Base-by-base conservation (phyloP, 202 grass and related monocot species). In the Dendrocalamus latiflorus region DNA sequence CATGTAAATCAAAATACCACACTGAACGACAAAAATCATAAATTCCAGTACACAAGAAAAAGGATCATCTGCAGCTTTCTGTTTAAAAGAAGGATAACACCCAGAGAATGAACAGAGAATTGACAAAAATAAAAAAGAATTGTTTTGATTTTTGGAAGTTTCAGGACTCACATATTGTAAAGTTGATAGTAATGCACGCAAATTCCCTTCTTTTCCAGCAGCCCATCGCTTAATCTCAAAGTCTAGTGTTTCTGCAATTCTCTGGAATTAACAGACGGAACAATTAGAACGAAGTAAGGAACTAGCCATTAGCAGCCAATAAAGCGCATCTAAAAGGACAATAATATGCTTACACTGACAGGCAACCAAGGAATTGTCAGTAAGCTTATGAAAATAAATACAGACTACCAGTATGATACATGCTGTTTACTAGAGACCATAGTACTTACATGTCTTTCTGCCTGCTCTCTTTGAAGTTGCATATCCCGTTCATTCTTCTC, bases 171-270 rank as follows among this genome's bases (percentile, higher is more conserved):
- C 96, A 88, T 99, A 99, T 84, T 99, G 96, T 88, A 99, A 89
- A 82, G 87, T 96, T 84, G 93, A 94, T 78, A 99, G 67, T 51
- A 99, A 85, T 39, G 96, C 89, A 65, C 96, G 91, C 78, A 99
- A n/a, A n/a, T n/a, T n/a, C n/a, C n/a, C n/a, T n/a, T n/a, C n/a
- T n/a, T n/a, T n/a, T n/a, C n/a, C n/a, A 82, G 91, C 89, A 73
- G 96, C 83, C 96, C 96, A 99, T n/a, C 96, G 87, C 74, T 92
- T 99, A 85, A 99, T 94, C 89, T 99, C 96, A 54, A 92, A 86
- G 83, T 99, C 93, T 24, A 94, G 68, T 76, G 91, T 85, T 94
- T 94, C 96, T 13, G 26, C 47, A 53, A 99, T 86, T 75, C 96
- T 99, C 96, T 99, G 93, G 51, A n/a, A 86, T 87, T 67, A 91